A percentile compares a stretch with the other conserved stretches of the same genome.
These are phyloP conservation scores for Neofusicoccum parvum DNA, from an alignment of 2,329 filamentous ascomycete species.

Conservation along the genomic window DNA sequence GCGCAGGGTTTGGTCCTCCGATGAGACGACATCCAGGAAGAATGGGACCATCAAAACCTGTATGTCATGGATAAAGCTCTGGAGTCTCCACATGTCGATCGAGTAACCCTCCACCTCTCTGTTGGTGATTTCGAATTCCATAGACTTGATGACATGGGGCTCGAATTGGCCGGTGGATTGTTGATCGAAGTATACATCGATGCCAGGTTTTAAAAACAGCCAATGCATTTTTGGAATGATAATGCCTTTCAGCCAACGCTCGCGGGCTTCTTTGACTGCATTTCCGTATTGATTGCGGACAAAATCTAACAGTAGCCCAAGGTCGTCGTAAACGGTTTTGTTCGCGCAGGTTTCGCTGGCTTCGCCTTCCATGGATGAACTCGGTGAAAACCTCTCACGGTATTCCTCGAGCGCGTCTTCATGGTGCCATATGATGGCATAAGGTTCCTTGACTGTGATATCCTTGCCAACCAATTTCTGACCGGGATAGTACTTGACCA, in stretches of 20 bases:
- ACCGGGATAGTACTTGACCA: conserved; percentile 21
- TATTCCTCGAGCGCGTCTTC: conserved; percentile 19
- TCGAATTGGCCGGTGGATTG: conserved; percentile 13
- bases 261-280: conserved; percentile 21
- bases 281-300: conserved; percentile 21
- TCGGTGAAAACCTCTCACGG: background rate
- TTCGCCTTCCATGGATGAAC: background rate
- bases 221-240: conserved; percentile 23
- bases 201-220: conserved; percentile 24
- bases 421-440: conserved; percentile 16
- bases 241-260: conserved; percentile 8
- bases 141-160: conserved; percentile 20
- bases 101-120: conserved; percentile 4
- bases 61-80: too few relatives aligned
- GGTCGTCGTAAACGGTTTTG: conserved; percentile 23
- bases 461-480: conserved; percentile 15
- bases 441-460: conserved; percentile 11
- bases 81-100: conserved; percentile 23
- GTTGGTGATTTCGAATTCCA: conserved; percentile 13
- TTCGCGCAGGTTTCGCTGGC: conserved; percentile 7
- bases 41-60: too few relatives aligned
- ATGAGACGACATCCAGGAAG: too few relatives aligned
- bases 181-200: conserved; percentile 22
- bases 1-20: too few relatives aligned
- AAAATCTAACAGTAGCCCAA: conserved; percentile 24